Evolutionary conservation across 257 asterid species (phyloP), one percentile per base, ranked within the genome.

Genomic region (Mentha longifolia): DNA sequence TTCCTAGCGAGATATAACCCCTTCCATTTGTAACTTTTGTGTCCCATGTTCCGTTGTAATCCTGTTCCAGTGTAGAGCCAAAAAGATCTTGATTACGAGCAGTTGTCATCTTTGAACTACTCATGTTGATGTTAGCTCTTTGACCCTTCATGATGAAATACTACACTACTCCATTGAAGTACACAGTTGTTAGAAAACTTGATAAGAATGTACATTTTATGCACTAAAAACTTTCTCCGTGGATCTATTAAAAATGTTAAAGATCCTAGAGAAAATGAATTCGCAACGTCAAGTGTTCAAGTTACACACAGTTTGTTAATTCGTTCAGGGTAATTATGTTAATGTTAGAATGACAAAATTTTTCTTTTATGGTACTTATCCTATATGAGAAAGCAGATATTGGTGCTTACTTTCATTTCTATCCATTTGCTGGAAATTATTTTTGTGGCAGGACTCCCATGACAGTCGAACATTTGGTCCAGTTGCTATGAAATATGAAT

Each of bases 401-500:
- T 28, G 49, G 51, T 67, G 41, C 62, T 62, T 22, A 11, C 68
- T 2, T 66, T 43, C 42, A 67, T 22, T 54, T 61, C 15, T 6
- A 39, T 42, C 28, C 64, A 30, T 22, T 62, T 43, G 17, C 14
- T 33, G n/a, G 39, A 58, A 43, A 62, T 62, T 61, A 6, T 20
- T 25, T 54, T 54, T 66, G 54, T 78, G 76, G 83, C 92, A 91
- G 96, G 96, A n/a, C n/a, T n/a, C n/a, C n/a, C n/a, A n/a, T n/a
- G n/a, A n/a, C n/a, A n/a, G n/a, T n/a, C n/a, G n/a, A 89, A 74
- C 87, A 7, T 92, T 92, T 83, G 97, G 97, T 20, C 97, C 97
- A n/a, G 83, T 92, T 66, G 73, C 85, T 39, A 83, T 86, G 88
- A 75, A 80, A 19, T n/a, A n/a, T n/a, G n/a, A n/a, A n/a, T n/a